Base-by-base conservation (phyloP, 805 yeast species). In the Zygosaccharomyces siamensis region DNA sequence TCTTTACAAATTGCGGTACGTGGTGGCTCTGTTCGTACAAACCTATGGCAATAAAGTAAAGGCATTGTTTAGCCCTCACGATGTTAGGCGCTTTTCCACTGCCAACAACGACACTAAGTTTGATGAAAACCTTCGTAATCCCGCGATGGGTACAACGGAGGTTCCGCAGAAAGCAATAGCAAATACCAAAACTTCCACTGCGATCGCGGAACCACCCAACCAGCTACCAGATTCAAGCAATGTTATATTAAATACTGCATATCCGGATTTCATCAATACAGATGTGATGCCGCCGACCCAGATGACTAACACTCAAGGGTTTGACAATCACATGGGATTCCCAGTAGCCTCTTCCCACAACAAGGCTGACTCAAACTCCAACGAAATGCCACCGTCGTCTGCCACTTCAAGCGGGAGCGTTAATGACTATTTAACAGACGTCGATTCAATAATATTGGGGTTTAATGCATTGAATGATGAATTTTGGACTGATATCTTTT, bases 401-500 rank as follows among this genome's bases (percentile, higher is more conserved):
- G 73, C 77, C 1, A 54, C 70, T 24, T 65, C 63, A 27, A 61
- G 68, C 40, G 64, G 63, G 24, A 65, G 58, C n/a, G 40, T 58
- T 32, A 59, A 53, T 45, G 61, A 57, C n/a, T 58, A 56, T 43
- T 39, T 64, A 51, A 62, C 71, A 6, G 68, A 63, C 52, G 64
- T 68, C 0, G 68, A 69, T 46, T 68, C 74, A 43, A 57, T 72
- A 18, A 79, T 77, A 40, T 69, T 70, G 56, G 78, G 81, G 8
- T 75, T 74, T 42, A 73, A 75, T 69, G 76, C 81, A 7, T 63
- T 83, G 31, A 80, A 79, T 49, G 89, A 83, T 58, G 89, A 84
- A 59, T 81, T 84, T 56, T 84, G 89, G 89, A 73, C 81, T 31
- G 86, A 83, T 47, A 51, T 65, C 33, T 55, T 63, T 27, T 47